phyloP scores from a whole-genome alignment of 495 filamentous ascomycete genomes.

The Penicillium simplicissimum region DNA sequence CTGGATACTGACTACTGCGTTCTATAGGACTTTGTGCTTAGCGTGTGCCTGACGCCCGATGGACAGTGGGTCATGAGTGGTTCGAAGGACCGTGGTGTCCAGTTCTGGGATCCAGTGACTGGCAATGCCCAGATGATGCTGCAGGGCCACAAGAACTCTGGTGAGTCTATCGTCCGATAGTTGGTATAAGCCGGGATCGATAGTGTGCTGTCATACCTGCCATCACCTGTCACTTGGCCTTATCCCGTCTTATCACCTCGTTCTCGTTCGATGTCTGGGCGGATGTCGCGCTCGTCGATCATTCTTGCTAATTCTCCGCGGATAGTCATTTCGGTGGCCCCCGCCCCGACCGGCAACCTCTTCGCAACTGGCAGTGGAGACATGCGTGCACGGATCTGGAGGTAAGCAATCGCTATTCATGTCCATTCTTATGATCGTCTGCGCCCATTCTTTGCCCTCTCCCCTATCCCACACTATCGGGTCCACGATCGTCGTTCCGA shows the following conservation, averaged over 20 bases:
- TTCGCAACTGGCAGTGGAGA: conserved; percentile 91
- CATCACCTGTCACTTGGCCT: neutral
- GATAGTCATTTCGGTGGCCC: conserved; percentile 82
- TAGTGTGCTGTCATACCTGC: conserved; percentile 2
- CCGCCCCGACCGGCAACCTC: conserved; percentile 73
- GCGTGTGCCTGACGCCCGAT: conserved; percentile 84
- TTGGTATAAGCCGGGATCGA: neutral
- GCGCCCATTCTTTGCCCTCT: neutral
- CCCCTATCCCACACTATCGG: conserved; percentile 1
- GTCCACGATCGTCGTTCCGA: conserved; percentile 1
- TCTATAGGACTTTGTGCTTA: conserved; percentile 82
- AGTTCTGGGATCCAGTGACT: conserved; percentile 90
- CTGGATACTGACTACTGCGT: conserved; percentile 1
- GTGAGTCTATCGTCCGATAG: conserved; percentile 39
- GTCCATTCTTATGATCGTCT: neutral
- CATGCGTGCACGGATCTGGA: conserved; percentile 91
- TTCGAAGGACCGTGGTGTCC: conserved; percentile 86
- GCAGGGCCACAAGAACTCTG: conserved; percentile 89
- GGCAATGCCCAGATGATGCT: conserved; percentile 90
- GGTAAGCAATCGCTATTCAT: conserved; percentile 45
- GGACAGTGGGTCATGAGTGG: conserved; percentile 88
- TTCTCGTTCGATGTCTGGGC: neutral
- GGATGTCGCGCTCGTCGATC: conserved; percentile 1
- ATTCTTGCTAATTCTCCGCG: conserved; percentile 11
- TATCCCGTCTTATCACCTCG: neutral